phyloP scores from a whole-genome alignment of 257 asterid genomes.

The Knoxia roxburghii region DNA sequence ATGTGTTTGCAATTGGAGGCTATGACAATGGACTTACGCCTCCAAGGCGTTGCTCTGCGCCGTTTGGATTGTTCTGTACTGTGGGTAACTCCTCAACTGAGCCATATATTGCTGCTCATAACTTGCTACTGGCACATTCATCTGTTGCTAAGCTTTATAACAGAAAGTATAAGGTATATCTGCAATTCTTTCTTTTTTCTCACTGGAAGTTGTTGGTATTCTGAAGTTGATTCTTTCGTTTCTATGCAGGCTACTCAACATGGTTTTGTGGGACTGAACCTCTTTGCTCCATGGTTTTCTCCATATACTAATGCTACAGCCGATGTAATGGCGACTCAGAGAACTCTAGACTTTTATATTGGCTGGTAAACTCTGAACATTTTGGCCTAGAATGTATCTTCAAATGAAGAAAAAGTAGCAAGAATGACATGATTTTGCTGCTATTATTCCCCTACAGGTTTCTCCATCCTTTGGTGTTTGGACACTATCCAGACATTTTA shows the following conservation, averaged over 20 bases:
- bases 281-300: slow-evolving; percentile 28
- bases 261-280: slow-evolving; percentile 47
- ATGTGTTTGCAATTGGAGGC: slow-evolving; percentile 36
- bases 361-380: slow-evolving; percentile 47
- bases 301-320: slow-evolving; percentile 36
- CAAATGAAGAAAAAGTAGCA: too few relatives aligned
- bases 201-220: background rate
- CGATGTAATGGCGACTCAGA: slow-evolving; percentile 44
- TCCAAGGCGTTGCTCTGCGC: slow-evolving; percentile 42
- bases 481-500: slow-evolving; percentile 54
- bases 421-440: background rate
- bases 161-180: slow-evolving; percentile 36
- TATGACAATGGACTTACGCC: slow-evolving; percentile 32
- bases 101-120: slow-evolving; percentile 44
- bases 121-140: slow-evolving; percentile 46
- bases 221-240: too few relatives aligned
- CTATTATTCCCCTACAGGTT: slow-evolving; percentile 41
- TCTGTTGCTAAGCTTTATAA: slow-evolving; percentile 30
- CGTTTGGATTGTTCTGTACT: slow-evolving; percentile 14
- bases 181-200: background rate
- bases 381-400: background rate
- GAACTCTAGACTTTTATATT: slow-evolving; percentile 34
- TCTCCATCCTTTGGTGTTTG: slow-evolving; percentile 46
- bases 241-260: slow-evolving; percentile 23
- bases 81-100: slow-evolving; percentile 40